phyloP scores from a whole-genome alignment of 2,329 filamentous ascomycete genomes.

The Helotiales sp. region DNA sequence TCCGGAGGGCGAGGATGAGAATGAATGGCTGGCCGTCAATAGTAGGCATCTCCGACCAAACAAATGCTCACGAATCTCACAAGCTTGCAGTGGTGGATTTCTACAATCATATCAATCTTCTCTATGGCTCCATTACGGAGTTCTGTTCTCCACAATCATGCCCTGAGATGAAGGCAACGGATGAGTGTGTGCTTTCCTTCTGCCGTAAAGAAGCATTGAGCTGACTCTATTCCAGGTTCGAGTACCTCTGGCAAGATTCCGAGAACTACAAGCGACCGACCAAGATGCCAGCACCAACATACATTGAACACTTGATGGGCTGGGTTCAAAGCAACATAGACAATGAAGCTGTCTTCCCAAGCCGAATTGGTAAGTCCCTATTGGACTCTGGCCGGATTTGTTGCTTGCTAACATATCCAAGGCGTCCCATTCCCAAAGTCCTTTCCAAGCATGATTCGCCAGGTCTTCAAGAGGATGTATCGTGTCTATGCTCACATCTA shows the following conservation, averaged over 20 bases:
- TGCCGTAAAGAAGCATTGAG: background rate
- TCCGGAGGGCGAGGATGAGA: constrained; percentile 94
- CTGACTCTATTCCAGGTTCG: constrained; percentile 62
- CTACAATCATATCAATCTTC: constrained; percentile 99
- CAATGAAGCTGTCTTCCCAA: constrained; percentile 94
- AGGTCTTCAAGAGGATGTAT: constrained; percentile 99
- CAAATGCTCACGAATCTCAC: constrained; percentile 31
- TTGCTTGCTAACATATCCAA: constrained; percentile 33
- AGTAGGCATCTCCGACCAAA: constrained; percentile 52
- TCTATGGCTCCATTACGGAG: constrained; percentile 98
- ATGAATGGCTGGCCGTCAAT: constrained; percentile 98
- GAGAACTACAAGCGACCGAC: constrained; percentile 94
- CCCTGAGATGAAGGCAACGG: constrained; percentile 99
- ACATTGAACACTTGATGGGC: constrained; percentile 96
- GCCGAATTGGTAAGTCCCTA: constrained; percentile 68
- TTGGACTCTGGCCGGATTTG: constrained; percentile 49
- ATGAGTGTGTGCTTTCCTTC: constrained; percentile 66
- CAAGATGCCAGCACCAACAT: constrained; percentile 95
- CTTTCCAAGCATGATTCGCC: constrained; percentile 83
- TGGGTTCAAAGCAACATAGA: constrained; percentile 97
- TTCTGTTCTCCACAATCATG: constrained; percentile 98
- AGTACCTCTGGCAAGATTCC: constrained; percentile 98
- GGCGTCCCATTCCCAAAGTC: constrained; percentile 93
- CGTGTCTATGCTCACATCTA: constrained; percentile 99
- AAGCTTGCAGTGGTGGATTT: constrained; percentile 86